A percentile compares a stretch with the other conserved stretches of the same genome.
Conservation (phyloP, 192 early-diverging fungal genomes). For the Backusella macrospora region DNA sequence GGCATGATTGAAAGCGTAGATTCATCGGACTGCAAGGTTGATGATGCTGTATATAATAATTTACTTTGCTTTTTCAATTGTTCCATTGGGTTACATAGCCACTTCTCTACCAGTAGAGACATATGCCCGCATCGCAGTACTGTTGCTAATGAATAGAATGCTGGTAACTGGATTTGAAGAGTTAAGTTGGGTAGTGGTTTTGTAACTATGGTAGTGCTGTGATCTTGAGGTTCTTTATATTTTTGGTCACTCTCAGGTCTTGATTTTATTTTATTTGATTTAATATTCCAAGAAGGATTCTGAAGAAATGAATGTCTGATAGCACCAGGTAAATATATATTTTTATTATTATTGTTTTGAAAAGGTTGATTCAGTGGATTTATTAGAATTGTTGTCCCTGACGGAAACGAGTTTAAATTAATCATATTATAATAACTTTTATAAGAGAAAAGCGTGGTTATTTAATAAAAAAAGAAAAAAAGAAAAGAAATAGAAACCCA, state of each 20-base stretch:
- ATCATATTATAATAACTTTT: not conserved
- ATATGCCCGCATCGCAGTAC: not conserved
- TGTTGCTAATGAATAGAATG: not conserved
- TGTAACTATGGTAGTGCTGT: not conserved
- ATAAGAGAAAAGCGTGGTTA: not conserved
- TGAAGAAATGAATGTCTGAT: not conserved
- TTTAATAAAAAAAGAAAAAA: not conserved
- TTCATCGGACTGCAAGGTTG: not conserved
- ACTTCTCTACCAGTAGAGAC: constrained; percentile 2
- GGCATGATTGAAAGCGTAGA: not conserved
- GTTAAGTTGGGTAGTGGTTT: not conserved
- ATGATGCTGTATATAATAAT: not conserved
- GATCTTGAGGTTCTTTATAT: not conserved
- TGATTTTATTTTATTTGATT: not conserved
- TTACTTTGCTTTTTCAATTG: constrained; percentile 1
- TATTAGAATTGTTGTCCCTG: constrained; percentile 1
- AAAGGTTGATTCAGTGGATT: not conserved
- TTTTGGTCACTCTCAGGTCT: not conserved
- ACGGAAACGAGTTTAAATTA: not conserved
- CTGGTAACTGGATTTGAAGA: not conserved
- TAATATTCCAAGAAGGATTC: constrained; percentile 12
- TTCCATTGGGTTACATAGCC: constrained; percentile 18
- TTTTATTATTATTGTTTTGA: constrained; percentile 4
- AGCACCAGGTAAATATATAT: not conserved
- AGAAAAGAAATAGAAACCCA: not conserved